A percentile compares a stretch with the other conserved stretches of the same genome.
Conservation (phyloP, 2,329 filamentous ascomycete species). For the Botrytis galanthina region DNA sequence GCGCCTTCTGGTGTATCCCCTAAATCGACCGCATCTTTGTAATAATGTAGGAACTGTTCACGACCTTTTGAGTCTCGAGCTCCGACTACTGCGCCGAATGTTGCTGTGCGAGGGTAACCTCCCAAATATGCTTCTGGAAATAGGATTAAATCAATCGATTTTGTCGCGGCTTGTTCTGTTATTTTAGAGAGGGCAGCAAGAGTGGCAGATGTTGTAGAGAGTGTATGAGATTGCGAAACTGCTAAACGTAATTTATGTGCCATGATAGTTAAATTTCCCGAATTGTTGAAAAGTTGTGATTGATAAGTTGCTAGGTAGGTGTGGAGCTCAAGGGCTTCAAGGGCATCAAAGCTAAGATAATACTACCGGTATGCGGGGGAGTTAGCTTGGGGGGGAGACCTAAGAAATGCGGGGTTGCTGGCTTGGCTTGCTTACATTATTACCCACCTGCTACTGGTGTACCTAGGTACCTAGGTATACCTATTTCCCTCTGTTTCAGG, state of each 20-base stretch:
- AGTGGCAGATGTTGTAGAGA: constrained; percentile 52
- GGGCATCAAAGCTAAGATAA: neutral
- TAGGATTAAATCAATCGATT: constrained; percentile 65
- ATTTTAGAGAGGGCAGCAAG: constrained; percentile 63
- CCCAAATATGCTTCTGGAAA: constrained; percentile 92
- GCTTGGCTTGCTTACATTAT: neutral
- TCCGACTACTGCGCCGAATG: constrained; percentile 75
- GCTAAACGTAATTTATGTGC: constrained; percentile 37
- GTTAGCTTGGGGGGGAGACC: neutral
- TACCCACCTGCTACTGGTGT: neutral
- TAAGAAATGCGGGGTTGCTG: neutral
- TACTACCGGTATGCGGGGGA: neutral
- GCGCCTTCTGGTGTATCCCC: constrained; percentile 74
- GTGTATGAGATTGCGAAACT: constrained; percentile 51
- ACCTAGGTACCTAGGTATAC: neutral
- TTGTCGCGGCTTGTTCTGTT: constrained; percentile 59
- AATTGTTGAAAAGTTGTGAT: neutral
- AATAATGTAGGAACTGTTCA: constrained; percentile 81
- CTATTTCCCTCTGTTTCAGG: neutral
- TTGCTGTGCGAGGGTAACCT: constrained; percentile 80
- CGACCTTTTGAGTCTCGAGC: constrained; percentile 65
- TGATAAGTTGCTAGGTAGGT: neutral
- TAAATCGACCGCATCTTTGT: constrained; percentile 74
- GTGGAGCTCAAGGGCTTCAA: neutral
- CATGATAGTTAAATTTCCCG: constrained; percentile 22